Percentiles rank a stretch among this genome's conserved stretches.
phyloP scores from a whole-genome alignment of 2,329 filamentous ascomycete genomes.

The Penicillium corylophilum region DNA sequence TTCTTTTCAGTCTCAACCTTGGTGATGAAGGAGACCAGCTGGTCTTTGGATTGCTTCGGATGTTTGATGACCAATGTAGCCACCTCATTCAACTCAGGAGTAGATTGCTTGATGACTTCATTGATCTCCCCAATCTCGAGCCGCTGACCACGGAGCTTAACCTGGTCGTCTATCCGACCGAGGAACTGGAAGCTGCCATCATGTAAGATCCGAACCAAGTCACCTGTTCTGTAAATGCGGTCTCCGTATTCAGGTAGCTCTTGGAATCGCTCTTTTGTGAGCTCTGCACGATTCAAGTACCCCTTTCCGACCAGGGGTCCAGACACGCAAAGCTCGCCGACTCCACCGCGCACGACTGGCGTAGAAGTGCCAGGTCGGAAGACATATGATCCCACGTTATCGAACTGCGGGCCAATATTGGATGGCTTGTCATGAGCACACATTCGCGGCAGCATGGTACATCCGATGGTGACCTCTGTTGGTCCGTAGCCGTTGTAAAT shows the following conservation, averaged over 20 bases:
- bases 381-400: slow-evolving; percentile 83
- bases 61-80: slow-evolving; percentile 75
- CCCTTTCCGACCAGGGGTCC: slow-evolving; percentile 86
- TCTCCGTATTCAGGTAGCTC: slow-evolving; percentile 57
- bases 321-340: slow-evolving; percentile 86
- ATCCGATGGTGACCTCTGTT: slow-evolving; percentile 89
- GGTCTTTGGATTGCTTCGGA: slow-evolving; percentile 70
- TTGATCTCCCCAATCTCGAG: slow-evolving; percentile 92
- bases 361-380: slow-evolving; percentile 66
- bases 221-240: slow-evolving; percentile 80
- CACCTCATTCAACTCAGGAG: slow-evolving; percentile 62
- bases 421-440: slow-evolving; percentile 74
- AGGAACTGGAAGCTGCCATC: slow-evolving; percentile 85
- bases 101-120: slow-evolving; percentile 67
- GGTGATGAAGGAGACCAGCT: slow-evolving; percentile 73
- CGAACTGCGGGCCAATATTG: slow-evolving; percentile 84
- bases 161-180: slow-evolving; percentile 84
- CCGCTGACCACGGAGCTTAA: slow-evolving; percentile 85
- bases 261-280: slow-evolving; percentile 76
- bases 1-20: slow-evolving; percentile 15
- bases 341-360: slow-evolving; percentile 72
- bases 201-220: slow-evolving; percentile 76
- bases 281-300: slow-evolving; percentile 76
- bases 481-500: slow-evolving; percentile 94
- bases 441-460: slow-evolving; percentile 84